These are phyloP conservation scores for Croton laevigatus DNA, from an alignment of 441 rosid genomes.

Conservation along the genomic window DNA sequence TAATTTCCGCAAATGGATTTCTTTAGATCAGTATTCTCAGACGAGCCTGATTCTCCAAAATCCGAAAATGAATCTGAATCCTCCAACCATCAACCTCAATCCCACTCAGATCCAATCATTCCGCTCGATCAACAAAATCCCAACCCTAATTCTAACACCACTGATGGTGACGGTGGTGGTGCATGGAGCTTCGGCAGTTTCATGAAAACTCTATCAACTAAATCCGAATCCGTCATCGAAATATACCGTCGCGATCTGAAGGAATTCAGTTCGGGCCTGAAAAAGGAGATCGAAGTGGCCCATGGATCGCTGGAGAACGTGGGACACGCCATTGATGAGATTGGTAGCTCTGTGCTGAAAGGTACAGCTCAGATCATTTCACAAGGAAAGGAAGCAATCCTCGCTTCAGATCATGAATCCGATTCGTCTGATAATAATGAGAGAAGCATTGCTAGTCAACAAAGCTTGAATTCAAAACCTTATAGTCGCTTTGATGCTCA, in stretches of 20 bases:
- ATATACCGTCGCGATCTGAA: slow-evolving; percentile 83
- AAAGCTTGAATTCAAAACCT: slow-evolving; percentile 17
- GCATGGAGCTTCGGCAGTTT: slow-evolving; percentile 70
- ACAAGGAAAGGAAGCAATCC: slow-evolving; percentile 78
- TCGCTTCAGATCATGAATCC: slow-evolving; percentile 55
- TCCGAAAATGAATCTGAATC: slow-evolving; percentile 35
- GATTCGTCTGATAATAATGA: slow-evolving; percentile 39
- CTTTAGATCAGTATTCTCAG: slow-evolving; percentile 71
- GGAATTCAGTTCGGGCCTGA: slow-evolving; percentile 83
- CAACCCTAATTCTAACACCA: not conserved
- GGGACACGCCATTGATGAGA: slow-evolving; percentile 63
- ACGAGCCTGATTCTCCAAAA: slow-evolving; percentile 37
- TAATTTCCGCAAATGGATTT: slow-evolving; percentile 43
- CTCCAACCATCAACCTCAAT: slow-evolving; percentile 10
- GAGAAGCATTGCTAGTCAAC: not conserved
- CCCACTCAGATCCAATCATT: slow-evolving; percentile 14
- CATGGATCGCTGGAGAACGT: slow-evolving; percentile 81
- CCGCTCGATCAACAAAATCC: slow-evolving; percentile 10
- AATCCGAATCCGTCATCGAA: slow-evolving; percentile 77
- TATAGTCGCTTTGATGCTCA: slow-evolving; percentile 63
- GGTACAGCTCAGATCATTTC: slow-evolving; percentile 84
- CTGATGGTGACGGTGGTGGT: slow-evolving; percentile 20
- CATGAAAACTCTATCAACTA: slow-evolving; percentile 54
- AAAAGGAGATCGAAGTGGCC: slow-evolving; percentile 90
- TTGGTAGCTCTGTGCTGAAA: slow-evolving; percentile 66